Percentiles rank a stretch among this genome's conserved stretches.
phyloP scores from a whole-genome alignment of 2,329 filamentous ascomycete species.

The Didymella lethalis region DNA sequence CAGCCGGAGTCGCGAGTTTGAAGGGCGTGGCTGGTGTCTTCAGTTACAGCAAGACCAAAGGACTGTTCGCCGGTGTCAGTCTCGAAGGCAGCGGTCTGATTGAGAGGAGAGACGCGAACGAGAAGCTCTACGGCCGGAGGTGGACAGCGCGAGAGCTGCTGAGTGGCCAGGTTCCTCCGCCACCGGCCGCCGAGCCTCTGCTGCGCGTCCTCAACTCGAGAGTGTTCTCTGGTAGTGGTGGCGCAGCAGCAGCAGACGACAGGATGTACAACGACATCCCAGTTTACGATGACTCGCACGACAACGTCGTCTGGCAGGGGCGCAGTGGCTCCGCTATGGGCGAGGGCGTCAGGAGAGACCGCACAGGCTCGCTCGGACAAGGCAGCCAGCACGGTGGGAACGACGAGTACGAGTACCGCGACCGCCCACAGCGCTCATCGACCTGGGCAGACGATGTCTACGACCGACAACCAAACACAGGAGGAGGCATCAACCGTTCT shows the following conservation, averaged over 20 bases:
- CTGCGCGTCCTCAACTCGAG: slow-evolving; percentile 86
- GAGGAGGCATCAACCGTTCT: slow-evolving; percentile 54
- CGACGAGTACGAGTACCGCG: slow-evolving; percentile 61
- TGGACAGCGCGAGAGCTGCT: slow-evolving; percentile 84
- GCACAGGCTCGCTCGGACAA: slow-evolving; percentile 44
- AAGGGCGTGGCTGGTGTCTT: slow-evolving; percentile 92
- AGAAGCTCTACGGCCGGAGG: slow-evolving; percentile 89
- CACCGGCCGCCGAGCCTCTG: slow-evolving; percentile 82
- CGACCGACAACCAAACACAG: slow-evolving; percentile 61
- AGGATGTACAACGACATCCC: slow-evolving; percentile 93
- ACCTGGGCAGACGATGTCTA: slow-evolving; percentile 82
- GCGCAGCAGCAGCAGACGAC: slow-evolving; percentile 58
- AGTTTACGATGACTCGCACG: slow-evolving; percentile 83
- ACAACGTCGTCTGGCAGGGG: slow-evolving; percentile 85
- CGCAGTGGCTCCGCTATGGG: slow-evolving; percentile 74
- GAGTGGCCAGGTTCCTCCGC: slow-evolving; percentile 77
- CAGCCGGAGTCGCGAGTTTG: slow-evolving; percentile 89
- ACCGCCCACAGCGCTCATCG: slow-evolving; percentile 66
- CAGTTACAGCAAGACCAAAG: slow-evolving; percentile 97
- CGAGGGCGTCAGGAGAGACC: slow-evolving; percentile 67
- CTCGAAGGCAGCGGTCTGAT: slow-evolving; percentile 93
- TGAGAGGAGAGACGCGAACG: slow-evolving; percentile 94
- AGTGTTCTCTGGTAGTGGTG: slow-evolving; percentile 75
- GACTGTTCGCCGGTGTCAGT: slow-evolving; percentile 93
- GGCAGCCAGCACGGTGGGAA: slow-evolving; percentile 44